These are phyloP conservation scores for Ilex paraguariensis DNA, from an alignment of 305 asterid species.

Conservation along the genomic window DNA sequence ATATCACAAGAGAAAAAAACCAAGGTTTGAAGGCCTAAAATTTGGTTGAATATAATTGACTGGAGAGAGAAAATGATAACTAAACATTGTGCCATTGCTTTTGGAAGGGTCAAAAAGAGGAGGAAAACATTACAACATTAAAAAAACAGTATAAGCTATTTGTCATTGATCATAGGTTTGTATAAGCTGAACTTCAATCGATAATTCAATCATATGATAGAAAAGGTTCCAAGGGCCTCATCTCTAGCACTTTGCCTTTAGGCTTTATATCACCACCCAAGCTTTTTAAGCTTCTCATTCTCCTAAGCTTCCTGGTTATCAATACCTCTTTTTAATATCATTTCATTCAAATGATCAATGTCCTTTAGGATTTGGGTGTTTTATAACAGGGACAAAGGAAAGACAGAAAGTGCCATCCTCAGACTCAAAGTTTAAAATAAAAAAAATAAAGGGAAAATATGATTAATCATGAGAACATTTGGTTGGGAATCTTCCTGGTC, in stretches of 20 bases:
- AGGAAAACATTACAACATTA: too few relatives aligned
- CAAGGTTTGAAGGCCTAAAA: neutral
- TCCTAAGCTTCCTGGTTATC: constrained; percentile 9
- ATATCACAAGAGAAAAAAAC: too few relatives aligned
- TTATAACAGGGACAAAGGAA: constrained; percentile 47
- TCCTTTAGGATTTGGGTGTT: constrained; percentile 63
- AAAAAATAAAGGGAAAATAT: neutral
- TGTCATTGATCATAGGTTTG: constrained; percentile 2
- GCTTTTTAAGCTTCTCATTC: constrained; percentile 24
- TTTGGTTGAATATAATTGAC: neutral
- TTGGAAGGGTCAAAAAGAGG: neutral
- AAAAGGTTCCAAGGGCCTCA: constrained; percentile 8
- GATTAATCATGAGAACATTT: too few relatives aligned
- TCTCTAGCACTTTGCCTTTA: constrained; percentile 23
- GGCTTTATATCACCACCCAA: constrained; percentile 11
- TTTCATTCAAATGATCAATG: constrained; percentile 19
- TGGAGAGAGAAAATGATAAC: neutral
- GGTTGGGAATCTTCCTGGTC: constrained; percentile 9
- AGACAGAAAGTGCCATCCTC: constrained; percentile 49
- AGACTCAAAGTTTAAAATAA: constrained; percentile 8
- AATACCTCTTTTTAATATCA: constrained; percentile 6
- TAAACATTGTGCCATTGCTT: neutral
- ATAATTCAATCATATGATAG: constrained; percentile 12
- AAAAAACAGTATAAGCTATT: constrained; percentile 3
- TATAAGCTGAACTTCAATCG: neutral